phyloP scores from a whole-genome alignment of 2,329 filamentous ascomycete species.

The Alternaria viburni region DNA sequence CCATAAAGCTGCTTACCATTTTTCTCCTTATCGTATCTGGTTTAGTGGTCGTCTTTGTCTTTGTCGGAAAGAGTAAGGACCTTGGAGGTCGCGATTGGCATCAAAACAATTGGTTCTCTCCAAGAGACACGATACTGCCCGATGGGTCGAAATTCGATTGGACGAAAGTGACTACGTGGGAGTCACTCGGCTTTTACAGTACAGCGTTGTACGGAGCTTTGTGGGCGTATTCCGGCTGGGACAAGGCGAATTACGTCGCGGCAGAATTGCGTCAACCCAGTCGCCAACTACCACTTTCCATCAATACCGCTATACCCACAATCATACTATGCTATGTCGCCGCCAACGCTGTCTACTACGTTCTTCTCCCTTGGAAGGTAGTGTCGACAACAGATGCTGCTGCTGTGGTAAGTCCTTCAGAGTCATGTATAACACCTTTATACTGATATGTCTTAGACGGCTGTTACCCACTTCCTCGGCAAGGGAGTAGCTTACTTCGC shows the following conservation, averaged over 20 bases:
- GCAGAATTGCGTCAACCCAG: conserved; percentile 43
- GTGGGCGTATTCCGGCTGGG: conserved; percentile 48
- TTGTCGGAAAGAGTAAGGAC: conserved; percentile 35
- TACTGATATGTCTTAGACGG: conserved; percentile 26
- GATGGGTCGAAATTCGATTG: conserved; percentile 44
- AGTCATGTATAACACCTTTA: neutral
- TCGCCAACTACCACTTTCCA: conserved; percentile 62
- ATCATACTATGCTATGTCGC: conserved; percentile 67
- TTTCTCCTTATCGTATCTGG: conserved; percentile 45
- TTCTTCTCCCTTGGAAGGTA: conserved; percentile 66
- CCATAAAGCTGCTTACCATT: conserved; percentile 46
- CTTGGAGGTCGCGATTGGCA: conserved; percentile 44
- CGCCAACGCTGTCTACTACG: conserved; percentile 68
- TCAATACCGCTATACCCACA: conserved; percentile 67
- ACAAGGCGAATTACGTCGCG: conserved; percentile 50
- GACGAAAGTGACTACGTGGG: conserved; percentile 58
- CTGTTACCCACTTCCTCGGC: conserved; percentile 59
- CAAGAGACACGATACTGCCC: conserved; percentile 35
- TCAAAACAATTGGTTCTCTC: conserved; percentile 40
- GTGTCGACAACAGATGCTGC: conserved; percentile 67
- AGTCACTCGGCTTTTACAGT: conserved; percentile 66
- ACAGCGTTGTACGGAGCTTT: conserved; percentile 56
- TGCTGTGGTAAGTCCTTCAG: conserved; percentile 59
- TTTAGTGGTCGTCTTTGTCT: conserved; percentile 41
- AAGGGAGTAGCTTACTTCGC: conserved; percentile 60